Evolutionary conservation across 2,329 filamentous ascomycete genomes (phyloP).

Genomic region (Conoideocrella luteorostrata): DNA sequence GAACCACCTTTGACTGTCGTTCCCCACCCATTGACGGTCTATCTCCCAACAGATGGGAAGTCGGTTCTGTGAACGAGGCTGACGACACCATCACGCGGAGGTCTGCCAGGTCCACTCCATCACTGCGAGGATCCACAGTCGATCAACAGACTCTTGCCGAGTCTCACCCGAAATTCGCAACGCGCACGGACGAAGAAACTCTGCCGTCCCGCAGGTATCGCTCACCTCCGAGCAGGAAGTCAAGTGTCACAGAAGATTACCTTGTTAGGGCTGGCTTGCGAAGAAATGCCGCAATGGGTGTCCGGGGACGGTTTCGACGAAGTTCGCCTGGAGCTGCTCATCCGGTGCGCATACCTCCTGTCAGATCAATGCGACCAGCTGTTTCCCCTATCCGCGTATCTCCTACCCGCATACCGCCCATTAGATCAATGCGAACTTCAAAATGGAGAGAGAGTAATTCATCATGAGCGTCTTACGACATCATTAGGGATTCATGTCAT

Average conservation of each 20-base stretch:
- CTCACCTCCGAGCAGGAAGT: not conserved
- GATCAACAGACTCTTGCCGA: not conserved
- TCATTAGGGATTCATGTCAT: too few species aligned
- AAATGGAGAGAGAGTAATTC: not conserved
- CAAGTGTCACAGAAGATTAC: too few species aligned
- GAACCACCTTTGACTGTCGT: too few species aligned
- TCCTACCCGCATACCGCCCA: not conserved
- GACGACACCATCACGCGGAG: not conserved
- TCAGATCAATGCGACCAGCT: not conserved
- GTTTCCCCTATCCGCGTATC: not conserved
- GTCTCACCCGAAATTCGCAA: not conserved
- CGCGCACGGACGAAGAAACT: not conserved
- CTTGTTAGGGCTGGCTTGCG: too few species aligned
- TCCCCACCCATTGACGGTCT: not conserved
- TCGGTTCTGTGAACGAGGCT: not conserved
- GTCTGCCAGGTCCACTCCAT: not conserved
- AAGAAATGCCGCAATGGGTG: not conserved
- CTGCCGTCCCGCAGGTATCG: not conserved
- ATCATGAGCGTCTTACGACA: too few species aligned
- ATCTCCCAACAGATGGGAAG: not conserved
- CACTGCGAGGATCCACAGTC: too few species aligned
- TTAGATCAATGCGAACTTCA: not conserved
- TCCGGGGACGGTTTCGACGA: not conserved
- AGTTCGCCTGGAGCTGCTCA: not conserved
- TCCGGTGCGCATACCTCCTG: not conserved